Base-by-base conservation (phyloP, 2,329 filamentous ascomycete genomes). In the Pezicula neosporulosa region DNA sequence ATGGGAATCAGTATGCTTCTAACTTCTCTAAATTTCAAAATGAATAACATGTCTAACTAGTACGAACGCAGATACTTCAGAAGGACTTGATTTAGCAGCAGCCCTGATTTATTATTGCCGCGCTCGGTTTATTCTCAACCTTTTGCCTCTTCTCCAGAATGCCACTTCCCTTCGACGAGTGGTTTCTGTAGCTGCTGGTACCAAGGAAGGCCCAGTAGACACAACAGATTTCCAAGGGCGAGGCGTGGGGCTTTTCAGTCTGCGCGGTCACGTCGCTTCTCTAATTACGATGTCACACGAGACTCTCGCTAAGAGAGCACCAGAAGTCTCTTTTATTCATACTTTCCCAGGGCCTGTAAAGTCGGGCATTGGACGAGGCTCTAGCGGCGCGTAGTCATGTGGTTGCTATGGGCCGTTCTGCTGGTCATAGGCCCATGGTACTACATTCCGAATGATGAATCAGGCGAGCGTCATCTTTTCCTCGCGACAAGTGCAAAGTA, bases 91-190 rank as follows among this genome's bases (percentile, higher is more conserved):
- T 43, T 67, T 70, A 28, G 69, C 74, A 36, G 70, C 73, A 18
- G 70, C 75, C 6, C 68, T 84, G 10, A 68, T 70, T 7, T 77
- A 77, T 65, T 83, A 84, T 63, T 70, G 76, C 1, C 80, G 82
- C 18, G 71, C 77, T 46, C 77, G 78, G 39, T 77, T 84, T 58
- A 69, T 77, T 7, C 49, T 72, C 44, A 80, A 82, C 47, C 72
- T 86, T 0, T 72, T 85, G 6, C 81, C 82, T 0, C 68, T 76
- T 0, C 68, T 86, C 1, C 68, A 70, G n/a, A 61, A 61, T 16
- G 75, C 78, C 1, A 54, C 68, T 0, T 54, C 61, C 4, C 68
- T 79, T 12, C 72, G 74, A 0, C 76, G 80, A 9, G 78, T 83
- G 10, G 72, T 83, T 21, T 75, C 68, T 12, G 52, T 62, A 6